Base-by-base conservation (phyloP, 1,139 yeast species). In the Yamadazyma sp. region DNA sequence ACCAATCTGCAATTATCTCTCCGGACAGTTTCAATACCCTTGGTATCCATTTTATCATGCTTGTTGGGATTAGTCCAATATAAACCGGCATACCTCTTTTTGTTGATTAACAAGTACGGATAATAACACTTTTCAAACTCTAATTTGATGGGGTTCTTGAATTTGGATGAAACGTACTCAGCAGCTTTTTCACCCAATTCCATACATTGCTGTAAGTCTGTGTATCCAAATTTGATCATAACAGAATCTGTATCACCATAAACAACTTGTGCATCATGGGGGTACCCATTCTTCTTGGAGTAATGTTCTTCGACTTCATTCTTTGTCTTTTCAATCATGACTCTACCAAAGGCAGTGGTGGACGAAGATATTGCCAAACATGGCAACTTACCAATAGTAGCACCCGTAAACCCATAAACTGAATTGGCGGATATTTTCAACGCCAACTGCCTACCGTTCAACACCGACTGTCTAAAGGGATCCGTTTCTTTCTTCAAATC, bases 181-280 rank as follows among this genome's bases (percentile, higher is more conserved):
- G 99, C 99, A 0, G 98, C 98, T 55, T 90, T 96, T 51, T 88
- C 85, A 3, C 98, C 99, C 40, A 89, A 59, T 41, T 77, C 75
- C 98, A 94, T 94, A 51, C 96, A 87, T 23, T 86, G 84, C 41
- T 72, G 80, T 44, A 92, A 61, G 54, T 89, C 96, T n/a, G 70
- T 67, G 29, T 82, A 79, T 1, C 99, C 99, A 66, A 94, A 94
- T 56, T 88, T 89, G 32, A 94, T 97, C 98, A 94, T 94, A 13
- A 94, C 99, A 6, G 98, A 94, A 76, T 94, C 99, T 0, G 99
- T 94, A 64, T 94, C 99, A 69, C 99, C 99, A 59, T 94, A 94
- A 31, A 94, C 85, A 45, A 94, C 98, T 49, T 84, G 78, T 0
- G 97, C 85, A 64, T 94, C 95, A 56, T 76, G 82, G 14, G 78